Base-by-base conservation (phyloP, 2,329 filamentous ascomycete genomes). In the Scytalidium sp. region DNA sequence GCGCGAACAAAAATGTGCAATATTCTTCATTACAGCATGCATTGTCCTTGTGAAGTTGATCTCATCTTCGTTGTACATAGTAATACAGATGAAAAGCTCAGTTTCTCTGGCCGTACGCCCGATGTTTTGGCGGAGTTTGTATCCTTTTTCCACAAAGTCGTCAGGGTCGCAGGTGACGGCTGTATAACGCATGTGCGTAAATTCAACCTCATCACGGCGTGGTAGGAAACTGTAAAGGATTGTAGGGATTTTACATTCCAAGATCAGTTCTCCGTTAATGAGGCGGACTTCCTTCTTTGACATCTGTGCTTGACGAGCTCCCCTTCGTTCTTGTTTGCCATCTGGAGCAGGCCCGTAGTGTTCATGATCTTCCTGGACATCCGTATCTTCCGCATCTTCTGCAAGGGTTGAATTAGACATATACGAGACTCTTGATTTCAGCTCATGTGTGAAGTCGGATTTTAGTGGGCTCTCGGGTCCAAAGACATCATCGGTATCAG, bases 21-120 rank as follows among this genome's bases (percentile, higher is more conserved):
- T 93, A 67, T 99, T 99, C 68, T 95, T 91, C 89, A 99, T 96
- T 50, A 99, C 90, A 49, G 93, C 94, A 67, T 97, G 90, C 93
- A 99, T 97, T 1, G 94, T 99, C 43, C 94, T 84, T 6, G 94
- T 97, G 62, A 99, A 99, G 64, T 91, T 84, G 61, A 96, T 90
- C 66, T 97, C 94, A 70, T 97, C 89, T 71, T 99, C 94, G 70
- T 99, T 99, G 75, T 97, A 97, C 94, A 97, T 97, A 60, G 94
- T 99, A 54, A 99, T 78, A 66, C 92, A 96, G 61, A 99, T 96
- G 67, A 97, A 94, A 7, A 99, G 75, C 70, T 99, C 94, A 0
- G 93, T 97, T 69, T 97, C 92, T 55, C 94, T 84, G 22, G 85
- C 76, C 1, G 89, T 96, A 50, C 75, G 80, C 42, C 91, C 91